Evolutionary conservation across 176 grass and related monocot species (phyloP).

Genomic region (Pontederia crassipes): DNA sequence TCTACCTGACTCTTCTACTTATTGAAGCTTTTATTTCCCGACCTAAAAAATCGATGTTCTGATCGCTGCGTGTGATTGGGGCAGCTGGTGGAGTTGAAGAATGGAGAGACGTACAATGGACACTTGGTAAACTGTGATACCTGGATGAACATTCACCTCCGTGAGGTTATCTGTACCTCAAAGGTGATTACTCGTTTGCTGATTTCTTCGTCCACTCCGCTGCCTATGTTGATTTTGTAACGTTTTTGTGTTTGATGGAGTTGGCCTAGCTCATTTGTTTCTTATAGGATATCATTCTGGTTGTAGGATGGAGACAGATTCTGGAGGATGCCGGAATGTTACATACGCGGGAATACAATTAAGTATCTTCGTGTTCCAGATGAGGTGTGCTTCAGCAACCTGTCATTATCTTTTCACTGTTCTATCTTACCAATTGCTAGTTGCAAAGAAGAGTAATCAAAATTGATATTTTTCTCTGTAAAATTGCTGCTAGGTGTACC

Average conservation of each 20-base stretch:
- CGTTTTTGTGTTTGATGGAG: background rate
- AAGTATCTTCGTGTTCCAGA: slow-evolving; percentile 99
- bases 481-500: too few species aligned
- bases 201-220: background rate
- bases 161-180: slow-evolving; percentile 97
- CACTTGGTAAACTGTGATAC: slow-evolving; percentile 98
- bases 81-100: slow-evolving; percentile 95
- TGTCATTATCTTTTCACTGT: too few species aligned
- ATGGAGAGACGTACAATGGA: slow-evolving; percentile 94
- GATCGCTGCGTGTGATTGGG: background rate
- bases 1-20: background rate
- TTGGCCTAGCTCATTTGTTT: slow-evolving; percentile 6
- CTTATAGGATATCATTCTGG: slow-evolving; percentile 17
- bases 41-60: background rate
- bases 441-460: too few species aligned
- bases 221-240: background rate
- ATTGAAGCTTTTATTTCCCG: background rate
- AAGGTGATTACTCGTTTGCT: slow-evolving; percentile 41
- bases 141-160: slow-evolving; percentile 99
- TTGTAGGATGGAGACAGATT: slow-evolving; percentile 96
- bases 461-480: too few species aligned
- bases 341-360: slow-evolving; percentile 93
- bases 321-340: slow-evolving; percentile 99
- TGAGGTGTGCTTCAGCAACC: slow-evolving; percentile 44
- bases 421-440: too few species aligned